Evolutionary conservation across 768 basidiomycete genomes (phyloP).

Genomic region (Myochromella boudieri): DNA sequence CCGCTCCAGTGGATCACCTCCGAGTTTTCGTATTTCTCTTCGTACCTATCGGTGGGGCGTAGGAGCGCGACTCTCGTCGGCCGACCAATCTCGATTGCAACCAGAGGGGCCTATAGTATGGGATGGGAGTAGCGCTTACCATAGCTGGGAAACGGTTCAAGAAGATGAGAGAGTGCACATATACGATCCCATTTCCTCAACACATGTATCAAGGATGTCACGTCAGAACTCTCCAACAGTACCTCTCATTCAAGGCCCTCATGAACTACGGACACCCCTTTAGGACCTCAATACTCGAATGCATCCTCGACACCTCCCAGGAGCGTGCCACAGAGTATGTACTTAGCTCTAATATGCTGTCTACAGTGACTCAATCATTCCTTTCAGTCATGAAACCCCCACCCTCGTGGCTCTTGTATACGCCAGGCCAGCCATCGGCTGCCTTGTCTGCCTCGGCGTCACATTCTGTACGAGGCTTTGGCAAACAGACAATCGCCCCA

Average conservation of each 20-base stretch:
- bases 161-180: conserved; percentile 53
- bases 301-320: conserved; percentile 52
- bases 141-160: conserved; percentile 59
- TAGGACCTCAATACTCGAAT: conserved; percentile 41
- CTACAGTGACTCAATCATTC: too few relatives aligned
- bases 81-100: conserved; percentile 54
- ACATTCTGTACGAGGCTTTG: conserved; percentile 44
- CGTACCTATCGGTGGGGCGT: too few relatives aligned
- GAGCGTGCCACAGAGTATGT: conserved; percentile 44
- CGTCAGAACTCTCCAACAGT: conserved; percentile 53
- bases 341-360: too few relatives aligned
- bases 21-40: too few relatives aligned
- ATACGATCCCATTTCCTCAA: not conserved
- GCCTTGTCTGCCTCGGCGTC: conserved; percentile 44
- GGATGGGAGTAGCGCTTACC: conserved; percentile 56
- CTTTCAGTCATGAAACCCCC: conserved; percentile 44
- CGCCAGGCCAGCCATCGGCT: conserved; percentile 42
- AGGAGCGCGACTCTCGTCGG: conserved; percentile 54
- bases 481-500: conserved; percentile 47
- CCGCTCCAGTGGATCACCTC: too few relatives aligned
- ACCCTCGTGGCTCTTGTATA: conserved; percentile 54
- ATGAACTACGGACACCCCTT: conserved; percentile 49
- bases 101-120: conserved; percentile 57
- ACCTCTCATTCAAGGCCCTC: conserved; percentile 54
- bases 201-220: not conserved